phyloP scores from a whole-genome alignment of 2,329 filamentous ascomycete genomes.

The Ceratocystis destructans region DNA sequence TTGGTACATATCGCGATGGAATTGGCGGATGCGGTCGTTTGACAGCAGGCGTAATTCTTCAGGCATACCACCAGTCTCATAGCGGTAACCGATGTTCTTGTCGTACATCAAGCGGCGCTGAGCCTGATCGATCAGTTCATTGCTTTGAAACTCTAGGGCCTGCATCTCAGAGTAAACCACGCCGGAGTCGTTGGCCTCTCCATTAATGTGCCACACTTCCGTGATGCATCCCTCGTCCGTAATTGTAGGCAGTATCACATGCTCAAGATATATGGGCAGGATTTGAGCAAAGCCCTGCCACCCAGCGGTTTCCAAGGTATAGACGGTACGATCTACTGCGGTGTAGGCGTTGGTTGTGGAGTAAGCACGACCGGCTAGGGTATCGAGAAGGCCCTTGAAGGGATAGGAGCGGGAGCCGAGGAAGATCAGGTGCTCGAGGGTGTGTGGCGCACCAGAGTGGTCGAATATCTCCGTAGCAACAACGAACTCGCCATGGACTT shows the following conservation, averaged over 20 bases:
- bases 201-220: conserved; percentile 92
- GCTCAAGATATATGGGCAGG: conserved; percentile 86
- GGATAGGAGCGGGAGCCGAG: conserved; percentile 88
- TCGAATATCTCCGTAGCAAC: conserved; percentile 95
- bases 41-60: conserved; percentile 76
- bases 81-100: conserved; percentile 79
- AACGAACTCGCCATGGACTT: conserved; percentile 86
- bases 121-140: conserved; percentile 75
- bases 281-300: conserved; percentile 97
- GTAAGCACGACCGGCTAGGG: conserved; percentile 83
- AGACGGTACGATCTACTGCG: conserved; percentile 88
- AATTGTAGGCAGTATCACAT: conserved; percentile 78
- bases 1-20: conserved; percentile 95
- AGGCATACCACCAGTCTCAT: conserved; percentile 97
- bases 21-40: conserved; percentile 79
- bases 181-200: conserved; percentile 83
- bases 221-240: conserved; percentile 90
- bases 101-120: conserved; percentile 74
- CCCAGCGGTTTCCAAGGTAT: conserved; percentile 85
- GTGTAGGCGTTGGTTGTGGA: conserved; percentile 96
- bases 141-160: conserved; percentile 70
- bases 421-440: conserved; percentile 69
- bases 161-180: conserved; percentile 99
- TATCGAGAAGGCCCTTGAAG: conserved; percentile 91
- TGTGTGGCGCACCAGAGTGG: conserved; percentile 84